phyloP scores from a whole-genome alignment of 2,329 filamentous ascomycete genomes.

The Talaromyces pinophilus region DNA sequence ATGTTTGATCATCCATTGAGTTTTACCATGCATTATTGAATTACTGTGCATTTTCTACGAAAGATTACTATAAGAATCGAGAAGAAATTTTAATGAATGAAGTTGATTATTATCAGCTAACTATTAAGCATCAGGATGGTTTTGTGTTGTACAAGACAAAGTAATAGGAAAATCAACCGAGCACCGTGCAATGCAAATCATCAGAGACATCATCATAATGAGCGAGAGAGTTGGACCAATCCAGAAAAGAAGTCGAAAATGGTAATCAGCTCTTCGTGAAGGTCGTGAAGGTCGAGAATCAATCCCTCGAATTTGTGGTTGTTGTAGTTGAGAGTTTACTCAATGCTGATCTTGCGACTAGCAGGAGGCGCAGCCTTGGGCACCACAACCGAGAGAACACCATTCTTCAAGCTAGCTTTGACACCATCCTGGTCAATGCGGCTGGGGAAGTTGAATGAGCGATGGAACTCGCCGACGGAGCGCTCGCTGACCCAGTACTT shows the following conservation, averaged over 20 bases:
- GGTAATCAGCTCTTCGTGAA: not conserved
- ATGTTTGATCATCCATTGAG: not conserved
- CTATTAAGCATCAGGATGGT: not conserved
- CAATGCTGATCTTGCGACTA: constrained; percentile 54
- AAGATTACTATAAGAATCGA: not conserved
- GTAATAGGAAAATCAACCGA: not conserved
- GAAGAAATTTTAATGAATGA: not conserved
- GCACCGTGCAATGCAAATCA: constrained; percentile 9
- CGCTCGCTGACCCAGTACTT: constrained; percentile 61
- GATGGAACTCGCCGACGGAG: constrained; percentile 57
- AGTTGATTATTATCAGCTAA: constrained; percentile 10
- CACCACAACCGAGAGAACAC: constrained; percentile 56
- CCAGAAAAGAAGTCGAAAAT: not conserved
- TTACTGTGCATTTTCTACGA: not conserved
- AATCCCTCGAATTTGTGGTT: not conserved
- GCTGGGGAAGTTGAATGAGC: constrained; percentile 57
- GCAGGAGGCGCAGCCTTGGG: constrained; percentile 54
- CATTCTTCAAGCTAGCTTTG: constrained; percentile 59
- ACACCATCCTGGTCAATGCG: constrained; percentile 58
- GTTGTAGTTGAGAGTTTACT: constrained; percentile 28
- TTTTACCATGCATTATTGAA: not conserved
- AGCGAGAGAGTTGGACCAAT: not conserved
- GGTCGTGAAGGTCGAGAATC: not conserved
- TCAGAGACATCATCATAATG: not conserved
- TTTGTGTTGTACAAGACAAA: not conserved